phyloP scores from a whole-genome alignment of 2,329 filamentous ascomycete genomes.

The Verticillium nonalfalfae region DNA sequence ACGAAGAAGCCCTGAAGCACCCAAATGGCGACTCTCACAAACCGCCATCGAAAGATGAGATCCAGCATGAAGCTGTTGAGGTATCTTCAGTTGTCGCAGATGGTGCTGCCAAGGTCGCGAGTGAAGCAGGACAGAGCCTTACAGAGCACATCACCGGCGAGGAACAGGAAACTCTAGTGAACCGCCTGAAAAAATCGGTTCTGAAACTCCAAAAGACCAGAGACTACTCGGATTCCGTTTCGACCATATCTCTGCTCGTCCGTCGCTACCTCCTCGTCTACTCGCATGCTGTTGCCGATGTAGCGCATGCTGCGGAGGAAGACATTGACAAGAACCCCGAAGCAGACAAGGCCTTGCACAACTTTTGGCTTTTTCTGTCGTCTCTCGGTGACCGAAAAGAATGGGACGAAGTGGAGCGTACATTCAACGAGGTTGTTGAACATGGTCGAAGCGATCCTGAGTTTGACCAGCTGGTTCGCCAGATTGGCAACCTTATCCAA shows the following conservation, averaged over 20 bases:
- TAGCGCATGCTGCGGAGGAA: slow-evolving; percentile 59
- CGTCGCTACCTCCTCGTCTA: slow-evolving; percentile 75
- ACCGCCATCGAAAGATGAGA: slow-evolving; percentile 53
- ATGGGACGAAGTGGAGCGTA: slow-evolving; percentile 69
- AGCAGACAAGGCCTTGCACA: slow-evolving; percentile 67
- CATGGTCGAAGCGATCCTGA: slow-evolving; percentile 73
- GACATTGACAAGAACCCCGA: slow-evolving; percentile 69
- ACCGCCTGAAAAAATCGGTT: slow-evolving; percentile 72
- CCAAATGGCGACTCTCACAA: slow-evolving; percentile 15
- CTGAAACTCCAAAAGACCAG: slow-evolving; percentile 65
- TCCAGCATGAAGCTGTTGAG: slow-evolving; percentile 50
- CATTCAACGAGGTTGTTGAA: slow-evolving; percentile 64
- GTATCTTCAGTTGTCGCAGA: slow-evolving; percentile 48
- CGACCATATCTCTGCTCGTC: slow-evolving; percentile 67
- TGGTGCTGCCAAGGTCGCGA: slow-evolving; percentile 43
- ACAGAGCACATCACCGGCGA: slow-evolving; percentile 66
- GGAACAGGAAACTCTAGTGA: slow-evolving; percentile 65
- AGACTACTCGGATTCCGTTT: slow-evolving; percentile 84
- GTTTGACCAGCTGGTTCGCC: slow-evolving; percentile 70
- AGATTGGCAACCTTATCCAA: slow-evolving; percentile 69
- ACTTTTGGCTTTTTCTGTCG: slow-evolving; percentile 74
- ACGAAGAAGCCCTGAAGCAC: slow-evolving; percentile 46
- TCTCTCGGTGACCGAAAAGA: slow-evolving; percentile 69
- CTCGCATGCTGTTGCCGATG: slow-evolving; percentile 63
- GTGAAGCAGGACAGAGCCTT: slow-evolving; percentile 63